Evolutionary conservation across 177 flowering plant genomes (phyloP).

Genomic region (Tripterygium wilfordii): DNA sequence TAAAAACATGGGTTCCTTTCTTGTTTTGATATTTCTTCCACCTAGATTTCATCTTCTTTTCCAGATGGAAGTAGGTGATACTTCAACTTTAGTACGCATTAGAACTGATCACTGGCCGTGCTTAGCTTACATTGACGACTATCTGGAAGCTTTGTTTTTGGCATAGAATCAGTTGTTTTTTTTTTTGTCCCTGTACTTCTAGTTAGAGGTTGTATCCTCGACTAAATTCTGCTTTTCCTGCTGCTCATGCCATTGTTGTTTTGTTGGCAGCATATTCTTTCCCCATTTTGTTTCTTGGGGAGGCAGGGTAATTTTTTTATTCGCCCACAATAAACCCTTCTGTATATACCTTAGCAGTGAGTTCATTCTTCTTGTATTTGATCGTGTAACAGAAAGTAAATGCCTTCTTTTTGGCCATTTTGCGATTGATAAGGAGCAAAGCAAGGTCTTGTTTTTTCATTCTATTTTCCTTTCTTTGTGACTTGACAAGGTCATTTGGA

Average conservation of each 20-base stretch:
- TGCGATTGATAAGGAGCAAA: no score
- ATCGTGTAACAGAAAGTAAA: conserved; percentile 2
- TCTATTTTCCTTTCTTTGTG: no score
- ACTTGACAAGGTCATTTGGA: no score
- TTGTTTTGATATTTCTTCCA: conserved; percentile 81
- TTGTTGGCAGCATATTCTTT: no score
- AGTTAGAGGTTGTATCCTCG: no score
- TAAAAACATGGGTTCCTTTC: conserved; percentile 63
- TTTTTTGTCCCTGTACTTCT: no score
- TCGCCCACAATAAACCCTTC: not conserved
- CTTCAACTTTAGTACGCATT: conserved; percentile 80
- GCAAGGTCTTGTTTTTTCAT: no score
- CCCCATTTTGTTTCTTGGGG: not conserved
- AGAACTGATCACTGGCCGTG: conserved; percentile 99
- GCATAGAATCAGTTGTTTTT: conserved; percentile 13
- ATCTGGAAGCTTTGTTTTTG: conserved; percentile 80
- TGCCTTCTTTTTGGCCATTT: not conserved
- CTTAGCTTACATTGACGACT: conserved; percentile 92
- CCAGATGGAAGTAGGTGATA: conserved; percentile 72
- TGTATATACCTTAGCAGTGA: conserved; percentile 2
- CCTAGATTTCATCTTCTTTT: conserved; percentile 93
- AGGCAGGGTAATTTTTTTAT: conserved; percentile 7
- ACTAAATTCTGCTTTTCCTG: not conserved
- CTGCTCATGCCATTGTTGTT: not conserved
- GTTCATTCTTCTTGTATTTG: conserved; percentile 1